phyloP scores from a whole-genome alignment of 208 protist species.

The Leishmania martiniquensis region DNA sequence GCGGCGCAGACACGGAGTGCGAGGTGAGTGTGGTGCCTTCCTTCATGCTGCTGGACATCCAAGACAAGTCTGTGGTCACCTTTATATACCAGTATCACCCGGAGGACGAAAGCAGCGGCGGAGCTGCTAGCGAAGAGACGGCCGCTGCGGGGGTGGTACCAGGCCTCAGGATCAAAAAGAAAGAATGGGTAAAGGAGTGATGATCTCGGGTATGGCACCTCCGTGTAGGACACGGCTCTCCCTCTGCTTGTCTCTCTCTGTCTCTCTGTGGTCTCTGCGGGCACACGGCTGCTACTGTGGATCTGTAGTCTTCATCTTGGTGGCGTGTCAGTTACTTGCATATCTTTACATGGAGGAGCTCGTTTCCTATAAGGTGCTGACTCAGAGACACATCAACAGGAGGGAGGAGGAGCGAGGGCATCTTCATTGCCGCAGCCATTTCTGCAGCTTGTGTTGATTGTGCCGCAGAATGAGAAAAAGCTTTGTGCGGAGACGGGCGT shows the following conservation, averaged over 20 bases:
- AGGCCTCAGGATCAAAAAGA: constrained; percentile 68
- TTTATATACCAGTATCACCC: constrained; percentile 77
- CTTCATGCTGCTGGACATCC: constrained; percentile 98
- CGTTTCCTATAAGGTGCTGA: neutral
- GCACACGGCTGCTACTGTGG: too few species aligned
- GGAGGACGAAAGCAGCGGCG: constrained; percentile 15
- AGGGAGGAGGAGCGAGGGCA: neutral
- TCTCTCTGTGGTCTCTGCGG: neutral
- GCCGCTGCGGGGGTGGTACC: constrained; percentile 14
- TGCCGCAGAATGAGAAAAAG: neutral
- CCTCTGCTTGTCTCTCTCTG: too few species aligned
- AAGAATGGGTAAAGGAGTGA: constrained; percentile 67
- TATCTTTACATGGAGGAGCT: neutral
- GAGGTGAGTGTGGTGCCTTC: constrained; percentile 85
- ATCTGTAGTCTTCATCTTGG: neutral
- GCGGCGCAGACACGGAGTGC: constrained; percentile 91
- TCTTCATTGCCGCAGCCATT: neutral
- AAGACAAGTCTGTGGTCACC: constrained; percentile 74
- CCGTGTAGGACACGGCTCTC: neutral
- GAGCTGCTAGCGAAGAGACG: constrained; percentile 7
- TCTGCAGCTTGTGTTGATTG: neutral
- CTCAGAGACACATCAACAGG: neutral
- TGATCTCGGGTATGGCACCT: too few species aligned
- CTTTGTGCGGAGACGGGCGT: neutral
- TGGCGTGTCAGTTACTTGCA: neutral